Base-by-base conservation (phyloP, 768 basidiomycete species). In the Coprinopsis strossmayeri region DNA sequence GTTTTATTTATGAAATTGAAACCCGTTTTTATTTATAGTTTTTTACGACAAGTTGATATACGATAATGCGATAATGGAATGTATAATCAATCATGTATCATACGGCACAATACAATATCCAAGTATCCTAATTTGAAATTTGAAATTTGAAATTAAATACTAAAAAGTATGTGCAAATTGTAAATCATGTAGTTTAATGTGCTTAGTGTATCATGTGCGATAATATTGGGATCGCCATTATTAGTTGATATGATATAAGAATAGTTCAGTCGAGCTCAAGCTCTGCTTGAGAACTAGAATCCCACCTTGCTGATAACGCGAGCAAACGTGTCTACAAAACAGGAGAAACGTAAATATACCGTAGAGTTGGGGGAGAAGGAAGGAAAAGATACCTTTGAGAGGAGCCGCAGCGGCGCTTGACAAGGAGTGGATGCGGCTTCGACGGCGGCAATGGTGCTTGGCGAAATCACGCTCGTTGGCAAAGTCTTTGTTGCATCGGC, bases 401-500 rank as follows among this genome's bases (percentile, higher is more conserved):
- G 55, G 45, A 49, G 34, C 20, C 26, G 37, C 39, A 34, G 47
- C 42, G 25, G 41, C 48, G 48, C 18, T 20, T 15, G 40, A 20
- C 12, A 43, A 30, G 5, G 48, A 49, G 18, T 43, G 15, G 27
- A 42, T 15, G 12, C 48, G 48, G 32, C 40, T 43, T n/a, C 48
- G 48, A 28, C 28, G 40, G 20, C 40, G 48, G 17, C 64, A 68
- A 26, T 48, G 30, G 42, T 64, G 63, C 27, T 54, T 50, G 18
- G 43, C 49, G 37, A 61, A 28, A 18, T 59, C 55, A 20, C 46
- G 49, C 21, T 46, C 43, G 46, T 51, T 41, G 30, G 61, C 61
- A 46, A 55, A 63, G 9, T 43, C 37, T 28, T 48, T 50, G 18
- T 57, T 53, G 48, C 65, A 66, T 10, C 46, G 54, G 24, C 47